Base-by-base conservation (phyloP, 768 basidiomycete genomes). In the Suillus subalutaceus region DNA sequence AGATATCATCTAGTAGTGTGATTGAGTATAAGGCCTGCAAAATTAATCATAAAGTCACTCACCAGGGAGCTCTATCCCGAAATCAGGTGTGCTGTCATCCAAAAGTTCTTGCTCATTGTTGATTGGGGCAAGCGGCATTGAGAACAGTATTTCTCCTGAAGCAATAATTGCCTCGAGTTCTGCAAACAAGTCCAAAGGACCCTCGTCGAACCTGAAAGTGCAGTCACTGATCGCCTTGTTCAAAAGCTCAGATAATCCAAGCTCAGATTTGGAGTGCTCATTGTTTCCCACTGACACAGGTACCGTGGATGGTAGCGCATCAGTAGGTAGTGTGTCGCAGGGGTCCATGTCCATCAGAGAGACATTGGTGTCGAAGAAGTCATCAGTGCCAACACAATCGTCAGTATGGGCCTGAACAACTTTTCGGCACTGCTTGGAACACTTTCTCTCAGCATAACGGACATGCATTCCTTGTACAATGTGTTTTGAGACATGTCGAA, bases 401-500 rank as follows among this genome's bases (percentile, higher is more conserved):
- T 50, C 10, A 23, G 48, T 50, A 26, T 50, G 48, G 10, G 5
- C 48, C 12, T 6, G 5, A 23, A 2, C 23, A 12, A 50, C 48
- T 50, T 50, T 50, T 6, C 12, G 4, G 23, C 5, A 12, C 23
- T 50, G 48, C 48, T 50, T 15, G 48, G 12, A 26, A 2, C 4
- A 6, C 26, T 48, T 62, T 16, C 43, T 32, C 6, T 20, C 32
- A 23, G 63, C 35, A 6, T 44, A n/a, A 43, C 26, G 63, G 40
- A 44, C 20, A 37, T 64, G 63, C n/a, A 64, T 7, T 3, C 44
- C 52, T 26, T 52, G 55, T 20, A 4, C 13, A 6, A 23, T 3
- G 40, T 64, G 63, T 38, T 56, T 53, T 15, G 50, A 30, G 13
- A 64, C 32, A 9, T 57, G 53, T 12, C 55, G 55, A 43, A 41